Evolutionary conservation across 2,329 filamentous ascomycete genomes (phyloP), one percentile per base, ranked within the genome.

Genomic region (Exophiala bonariae): DNA sequence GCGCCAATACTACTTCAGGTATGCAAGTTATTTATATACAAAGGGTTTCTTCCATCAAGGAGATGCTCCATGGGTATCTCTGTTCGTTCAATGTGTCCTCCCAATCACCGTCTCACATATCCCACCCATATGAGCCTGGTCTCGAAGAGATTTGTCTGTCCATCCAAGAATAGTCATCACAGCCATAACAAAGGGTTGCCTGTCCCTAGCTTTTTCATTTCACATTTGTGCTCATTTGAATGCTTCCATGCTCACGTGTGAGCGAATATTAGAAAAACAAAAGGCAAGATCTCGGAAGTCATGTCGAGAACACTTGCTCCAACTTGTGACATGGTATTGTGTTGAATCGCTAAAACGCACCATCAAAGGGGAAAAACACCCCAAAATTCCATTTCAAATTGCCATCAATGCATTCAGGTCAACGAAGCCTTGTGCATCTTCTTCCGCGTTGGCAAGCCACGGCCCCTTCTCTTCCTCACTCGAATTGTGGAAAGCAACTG

Each of bases 381-480:
- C n/a, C 44, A 33, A 49, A 61, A 23, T 19, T 30, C 34, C 18
- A 47, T 42, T 20, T 34, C 28, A 31, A 50, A 41, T 54, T 23
- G 47, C 54, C 58, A 59, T 56, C 42, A 61, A 49, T 9, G 59
- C 57, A 45, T 70, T 63, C 49, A 71, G 57, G 39, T 67, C 63
- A 26, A 26, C 23, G 34, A 58, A 49, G n/a, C 26, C 39, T 39
- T 57, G 47, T 14, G 33, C 39, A 13, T 50, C 46, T 13, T 52
- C 47, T 19, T 52, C 49, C 16, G 42, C 35, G 5, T 30, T 18
- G 19, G 50, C 50, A 17, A 90, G 69, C 88, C 89, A 96, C 6
- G 83, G 79, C 1, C 91, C 92, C 67, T 89, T 91, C 76, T 96
- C 91, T 59, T 92, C 89, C 1, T 87, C 83, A 0, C 86, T 92